These are phyloP conservation scores for Pulveroboletus frians DNA, from an alignment of 768 basidiomycete species.

Conservation along the genomic window DNA sequence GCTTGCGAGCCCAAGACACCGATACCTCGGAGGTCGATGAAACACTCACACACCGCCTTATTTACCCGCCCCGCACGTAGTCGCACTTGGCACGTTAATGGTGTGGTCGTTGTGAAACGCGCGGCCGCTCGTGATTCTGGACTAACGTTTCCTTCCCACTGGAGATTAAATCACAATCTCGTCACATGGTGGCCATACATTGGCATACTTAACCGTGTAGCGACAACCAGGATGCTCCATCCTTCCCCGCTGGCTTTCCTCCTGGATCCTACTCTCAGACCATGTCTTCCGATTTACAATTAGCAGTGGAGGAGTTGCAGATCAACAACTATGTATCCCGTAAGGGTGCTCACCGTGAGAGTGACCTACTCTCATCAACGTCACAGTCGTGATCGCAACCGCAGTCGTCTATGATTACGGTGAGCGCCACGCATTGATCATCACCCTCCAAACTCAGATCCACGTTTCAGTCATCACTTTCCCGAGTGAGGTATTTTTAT, in stretches of 20 bases:
- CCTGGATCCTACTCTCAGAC: too few relatives aligned
- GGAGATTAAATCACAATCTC: neutral
- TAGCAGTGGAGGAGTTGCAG: conserved; percentile 3
- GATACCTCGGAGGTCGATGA: neutral
- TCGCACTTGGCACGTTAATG: neutral
- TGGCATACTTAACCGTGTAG: neutral
- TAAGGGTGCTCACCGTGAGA: neutral
- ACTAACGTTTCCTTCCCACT: too few relatives aligned
- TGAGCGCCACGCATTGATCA: conserved; percentile 1
- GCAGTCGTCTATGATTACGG: conserved; percentile 20
- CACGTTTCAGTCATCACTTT: conserved; percentile 12
- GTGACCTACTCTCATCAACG: neutral
- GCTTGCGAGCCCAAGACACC: neutral
- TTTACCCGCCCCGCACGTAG: too few relatives aligned
- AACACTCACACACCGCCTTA: neutral
- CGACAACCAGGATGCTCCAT: too few relatives aligned
- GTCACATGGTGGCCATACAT: neutral
- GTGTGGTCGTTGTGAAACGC: neutral
- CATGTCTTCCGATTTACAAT: conserved; percentile 14
- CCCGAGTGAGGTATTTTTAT: conserved; percentile 11
- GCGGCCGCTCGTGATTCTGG: neutral
- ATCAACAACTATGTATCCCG: conserved; percentile 9
- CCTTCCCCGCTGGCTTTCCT: neutral
- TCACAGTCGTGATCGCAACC: conserved; percentile 9
- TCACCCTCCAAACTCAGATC: neutral